These are phyloP conservation scores for Eucalyptus pauciflora DNA, from an alignment of 345 rosid species.

Conservation along the genomic window DNA sequence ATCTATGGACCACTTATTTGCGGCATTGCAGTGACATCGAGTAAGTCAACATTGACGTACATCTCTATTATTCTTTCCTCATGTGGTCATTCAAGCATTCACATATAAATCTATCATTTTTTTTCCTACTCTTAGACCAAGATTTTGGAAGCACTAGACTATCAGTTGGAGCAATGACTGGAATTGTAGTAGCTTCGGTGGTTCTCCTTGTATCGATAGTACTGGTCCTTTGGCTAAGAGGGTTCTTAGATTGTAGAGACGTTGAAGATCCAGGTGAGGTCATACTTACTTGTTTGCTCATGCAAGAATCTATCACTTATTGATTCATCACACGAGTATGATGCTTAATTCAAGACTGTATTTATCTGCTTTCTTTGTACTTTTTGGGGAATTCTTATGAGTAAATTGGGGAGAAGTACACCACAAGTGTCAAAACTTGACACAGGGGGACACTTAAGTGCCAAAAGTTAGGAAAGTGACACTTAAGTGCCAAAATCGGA, in stretches of 20 bases:
- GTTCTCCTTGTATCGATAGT: conserved; percentile 20
- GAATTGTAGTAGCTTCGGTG: conserved; percentile 46
- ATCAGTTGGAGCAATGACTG: conserved; percentile 57
- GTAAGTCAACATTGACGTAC: conserved; percentile 21
- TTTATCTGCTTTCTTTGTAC: neutral
- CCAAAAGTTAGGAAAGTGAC: no score
- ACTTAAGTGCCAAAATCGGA: no score
- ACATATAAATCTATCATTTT: neutral
- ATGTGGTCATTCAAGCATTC: neutral
- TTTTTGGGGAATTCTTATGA: no score
- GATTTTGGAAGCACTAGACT: conserved; percentile 39
- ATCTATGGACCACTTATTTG: conserved; percentile 86
- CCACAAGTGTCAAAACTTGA: no score
- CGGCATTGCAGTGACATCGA: conserved; percentile 65
- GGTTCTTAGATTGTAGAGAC: conserved; percentile 43
- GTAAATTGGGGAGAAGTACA: no score
- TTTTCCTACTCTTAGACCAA: conserved; percentile 35
- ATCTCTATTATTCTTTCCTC: neutral
- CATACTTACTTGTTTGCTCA: neutral
- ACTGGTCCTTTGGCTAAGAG: conserved; percentile 25
- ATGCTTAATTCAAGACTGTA: neutral
- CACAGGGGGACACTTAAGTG: no score
- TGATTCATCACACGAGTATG: neutral
- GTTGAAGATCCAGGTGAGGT: conserved; percentile 43
- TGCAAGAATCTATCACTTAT: neutral